Percentiles rank a stretch among this genome's conserved stretches.
These are phyloP conservation scores for Phialophora chinensis DNA, from an alignment of 2,329 filamentous ascomycete genomes.

Conservation along the genomic window DNA sequence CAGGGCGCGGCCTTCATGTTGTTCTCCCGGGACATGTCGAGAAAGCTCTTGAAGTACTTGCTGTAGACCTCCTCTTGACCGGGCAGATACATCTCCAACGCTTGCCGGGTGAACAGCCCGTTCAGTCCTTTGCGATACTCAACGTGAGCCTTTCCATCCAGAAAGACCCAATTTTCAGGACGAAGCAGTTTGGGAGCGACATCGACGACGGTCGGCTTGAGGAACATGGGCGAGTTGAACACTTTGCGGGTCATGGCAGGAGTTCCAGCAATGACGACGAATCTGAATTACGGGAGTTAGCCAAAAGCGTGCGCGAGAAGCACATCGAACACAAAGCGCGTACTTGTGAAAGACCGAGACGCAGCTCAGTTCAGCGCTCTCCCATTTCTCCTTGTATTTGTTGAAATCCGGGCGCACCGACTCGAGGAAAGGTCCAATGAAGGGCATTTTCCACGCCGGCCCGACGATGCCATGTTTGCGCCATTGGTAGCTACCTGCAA, in stretches of 20 bases:
- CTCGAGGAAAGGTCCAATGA: slow-evolving; percentile 94
- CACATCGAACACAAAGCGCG: slow-evolving; percentile 4
- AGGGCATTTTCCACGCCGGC: slow-evolving; percentile 76
- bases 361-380: slow-evolving; percentile 88
- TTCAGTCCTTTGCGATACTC: slow-evolving; percentile 98
- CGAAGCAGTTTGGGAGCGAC: slow-evolving; percentile 91
- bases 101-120: slow-evolving; percentile 88
- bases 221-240: slow-evolving; percentile 89
- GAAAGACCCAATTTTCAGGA: slow-evolving; percentile 92
- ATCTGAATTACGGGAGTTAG: slow-evolving; percentile 59
- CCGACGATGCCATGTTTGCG: slow-evolving; percentile 78
- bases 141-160: slow-evolving; percentile 92
- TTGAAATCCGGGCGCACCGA: slow-evolving; percentile 91
- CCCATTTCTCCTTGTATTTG: slow-evolving; percentile 91
- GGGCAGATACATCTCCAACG: slow-evolving; percentile 85
- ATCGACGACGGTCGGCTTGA: slow-evolving; percentile 97
- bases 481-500: slow-evolving; percentile 72
- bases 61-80: slow-evolving; percentile 92
- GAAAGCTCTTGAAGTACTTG: slow-evolving; percentile 79
- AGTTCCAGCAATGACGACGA: slow-evolving; percentile 94
- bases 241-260: slow-evolving; percentile 96
- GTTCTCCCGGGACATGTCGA: slow-evolving; percentile 74
- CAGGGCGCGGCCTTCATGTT: slow-evolving; percentile 78
- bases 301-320: background rate
- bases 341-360: slow-evolving; percentile 99